A percentile compares a stretch with the other conserved stretches of the same genome.
Conservation (phyloP, 768 basidiomycete species). For the Suillus americanus region DNA sequence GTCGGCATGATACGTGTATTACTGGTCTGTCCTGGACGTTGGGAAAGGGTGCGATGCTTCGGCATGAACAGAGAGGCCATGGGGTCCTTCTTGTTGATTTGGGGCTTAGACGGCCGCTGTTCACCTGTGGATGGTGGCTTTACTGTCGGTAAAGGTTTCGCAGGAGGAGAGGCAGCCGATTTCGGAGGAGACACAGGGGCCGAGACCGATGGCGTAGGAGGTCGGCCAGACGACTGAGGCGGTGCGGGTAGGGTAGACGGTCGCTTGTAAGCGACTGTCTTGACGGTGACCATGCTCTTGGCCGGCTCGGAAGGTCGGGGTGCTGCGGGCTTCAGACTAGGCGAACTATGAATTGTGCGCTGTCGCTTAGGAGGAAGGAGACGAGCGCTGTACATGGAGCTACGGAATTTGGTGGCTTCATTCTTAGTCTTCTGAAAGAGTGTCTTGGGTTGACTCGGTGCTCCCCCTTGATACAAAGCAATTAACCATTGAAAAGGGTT, state of each 20-base stretch:
- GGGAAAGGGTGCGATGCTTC: slow-evolving; percentile 66
- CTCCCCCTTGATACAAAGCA: slow-evolving; percentile 34
- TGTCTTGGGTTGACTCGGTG: slow-evolving; percentile 53
- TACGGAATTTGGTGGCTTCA: slow-evolving; percentile 68
- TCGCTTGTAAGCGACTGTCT: slow-evolving; percentile 44
- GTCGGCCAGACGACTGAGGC: slow-evolving; percentile 11
- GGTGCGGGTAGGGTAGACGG: slow-evolving; percentile 21
- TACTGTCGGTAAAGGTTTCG: slow-evolving; percentile 7
- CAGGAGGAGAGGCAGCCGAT: slow-evolving; percentile 32
- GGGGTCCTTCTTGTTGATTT: slow-evolving; percentile 58
- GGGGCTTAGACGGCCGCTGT: slow-evolving; percentile 36
- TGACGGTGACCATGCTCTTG: slow-evolving; percentile 50
- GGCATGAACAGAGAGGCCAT: slow-evolving; percentile 68
- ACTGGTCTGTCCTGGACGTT: slow-evolving; percentile 41
- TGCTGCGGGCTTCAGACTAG: slow-evolving; percentile 34
- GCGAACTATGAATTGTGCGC: slow-evolving; percentile 38
- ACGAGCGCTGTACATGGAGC: slow-evolving; percentile 54
- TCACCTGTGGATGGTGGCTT: slow-evolving; percentile 22
- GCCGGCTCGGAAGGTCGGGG: slow-evolving; percentile 28
- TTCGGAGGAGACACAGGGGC: slow-evolving; percentile 8
- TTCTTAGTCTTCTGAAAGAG: slow-evolving; percentile 76
- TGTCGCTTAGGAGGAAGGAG: slow-evolving; percentile 50
- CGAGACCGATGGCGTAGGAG: background rate
- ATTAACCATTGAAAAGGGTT: slow-evolving; percentile 6
- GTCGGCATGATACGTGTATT: slow-evolving; percentile 21